Conservation (phyloP, 1,139 yeast genomes). For the Casaregolazyma suthepensis region DNA sequence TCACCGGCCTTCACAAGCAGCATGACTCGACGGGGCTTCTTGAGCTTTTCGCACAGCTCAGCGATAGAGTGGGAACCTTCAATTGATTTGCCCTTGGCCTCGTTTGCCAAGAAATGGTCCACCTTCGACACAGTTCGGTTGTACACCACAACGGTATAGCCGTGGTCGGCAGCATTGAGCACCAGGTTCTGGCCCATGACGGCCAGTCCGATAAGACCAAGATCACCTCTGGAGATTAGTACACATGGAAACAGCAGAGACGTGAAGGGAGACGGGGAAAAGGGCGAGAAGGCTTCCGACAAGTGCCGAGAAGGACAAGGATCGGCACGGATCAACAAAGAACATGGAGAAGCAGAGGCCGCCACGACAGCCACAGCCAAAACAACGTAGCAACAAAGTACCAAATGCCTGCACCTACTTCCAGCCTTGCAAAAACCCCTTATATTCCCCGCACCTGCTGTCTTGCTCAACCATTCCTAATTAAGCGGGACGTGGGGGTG, state of each 20-base stretch:
- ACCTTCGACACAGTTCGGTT: conserved; percentile 97
- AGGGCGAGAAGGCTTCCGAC: neutral
- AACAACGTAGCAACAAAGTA: neutral
- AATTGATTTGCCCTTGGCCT: conserved; percentile 91
- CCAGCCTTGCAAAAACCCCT: too few species aligned
- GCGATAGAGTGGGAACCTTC: conserved; percentile 91
- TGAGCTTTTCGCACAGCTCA: conserved; percentile 82
- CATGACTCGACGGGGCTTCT: conserved; percentile 95
- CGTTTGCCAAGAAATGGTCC: conserved; percentile 85
- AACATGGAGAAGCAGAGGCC: neutral
- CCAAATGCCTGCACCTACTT: neutral
- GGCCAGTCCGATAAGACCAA: conserved; percentile 99
- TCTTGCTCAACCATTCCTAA: neutral
- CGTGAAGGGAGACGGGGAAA: neutral
- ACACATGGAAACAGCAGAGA: conserved; percentile 5
- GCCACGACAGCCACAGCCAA: neutral
- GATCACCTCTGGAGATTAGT: conserved; percentile 62
- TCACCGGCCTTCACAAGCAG: conserved; percentile 93
- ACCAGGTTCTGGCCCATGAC: conserved; percentile 99
- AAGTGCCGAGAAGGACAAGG: neutral
- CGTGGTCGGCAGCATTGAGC: conserved; percentile 97
- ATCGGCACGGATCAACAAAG: neutral
- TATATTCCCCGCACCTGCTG: neutral
- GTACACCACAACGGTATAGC: conserved; percentile 89
- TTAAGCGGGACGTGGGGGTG: neutral